Evolutionary conservation across 1,284 basidiomycete genomes (phyloP).

Genomic region (Sporisorium iseilematis-ciliati): DNA sequence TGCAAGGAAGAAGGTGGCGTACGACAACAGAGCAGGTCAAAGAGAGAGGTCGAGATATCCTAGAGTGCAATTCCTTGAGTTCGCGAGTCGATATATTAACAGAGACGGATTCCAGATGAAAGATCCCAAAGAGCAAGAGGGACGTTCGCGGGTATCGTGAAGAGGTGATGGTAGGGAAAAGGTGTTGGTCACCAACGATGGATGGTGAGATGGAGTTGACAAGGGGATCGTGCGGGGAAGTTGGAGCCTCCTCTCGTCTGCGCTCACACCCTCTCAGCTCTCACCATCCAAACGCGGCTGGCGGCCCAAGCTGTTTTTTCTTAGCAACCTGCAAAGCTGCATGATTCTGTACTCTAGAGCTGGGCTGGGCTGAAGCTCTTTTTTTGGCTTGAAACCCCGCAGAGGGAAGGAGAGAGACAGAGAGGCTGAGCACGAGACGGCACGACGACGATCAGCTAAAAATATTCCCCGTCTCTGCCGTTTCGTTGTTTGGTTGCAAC

Average conservation of each 20-base stretch:
- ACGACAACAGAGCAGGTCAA: too few relatives aligned
- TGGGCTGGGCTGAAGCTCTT: conserved; percentile 10
- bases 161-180: not conserved
- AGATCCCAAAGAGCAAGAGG: not conserved
- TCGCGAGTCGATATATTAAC: too few relatives aligned
- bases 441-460: conserved; percentile 8
- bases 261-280: conserved; percentile 1
- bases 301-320: not conserved
- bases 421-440: not conserved
- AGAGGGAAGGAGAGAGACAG: not conserved
- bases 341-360: not conserved
- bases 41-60: too few relatives aligned
- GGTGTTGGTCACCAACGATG: not conserved
- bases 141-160: not conserved
- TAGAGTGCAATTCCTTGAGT: too few relatives aligned
- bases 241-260: not conserved
- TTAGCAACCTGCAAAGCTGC: conserved; percentile 1
- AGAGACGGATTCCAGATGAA: not conserved
- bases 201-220: not conserved
- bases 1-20: too few relatives aligned
- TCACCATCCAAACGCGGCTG: conserved; percentile 2
- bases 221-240: conserved; percentile 23
- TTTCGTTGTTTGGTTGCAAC: not conserved
- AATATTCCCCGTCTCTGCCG: conserved; percentile 23
- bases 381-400: conserved; percentile 15